These are phyloP conservation scores for Salix brachista DNA, from an alignment of 345 rosid species.

Conservation along the genomic window DNA sequence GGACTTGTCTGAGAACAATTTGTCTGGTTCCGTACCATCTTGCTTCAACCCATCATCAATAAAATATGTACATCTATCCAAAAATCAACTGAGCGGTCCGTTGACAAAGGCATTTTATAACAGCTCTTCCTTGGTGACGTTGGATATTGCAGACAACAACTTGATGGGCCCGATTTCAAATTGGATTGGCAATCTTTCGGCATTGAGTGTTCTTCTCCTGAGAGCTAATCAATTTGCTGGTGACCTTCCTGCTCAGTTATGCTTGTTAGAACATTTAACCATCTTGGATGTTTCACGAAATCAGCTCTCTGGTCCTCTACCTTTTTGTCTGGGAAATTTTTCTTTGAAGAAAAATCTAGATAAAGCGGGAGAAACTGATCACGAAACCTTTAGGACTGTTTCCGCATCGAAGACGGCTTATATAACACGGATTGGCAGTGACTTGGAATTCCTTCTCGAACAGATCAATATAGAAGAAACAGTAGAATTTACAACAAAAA, in stretches of 20 bases:
- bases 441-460: accelerated
- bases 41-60: neutral
- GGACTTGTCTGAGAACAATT: neutral
- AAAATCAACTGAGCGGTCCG: neutral
- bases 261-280: neutral
- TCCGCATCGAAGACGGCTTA: too few species aligned
- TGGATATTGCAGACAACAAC: conserved; percentile 18
- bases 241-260: conserved; percentile 3
- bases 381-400: too few species aligned
- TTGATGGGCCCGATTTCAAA: conserved; percentile 11
- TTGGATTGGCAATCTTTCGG: neutral
- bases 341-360: neutral
- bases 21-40: neutral
- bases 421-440: too few species aligned
- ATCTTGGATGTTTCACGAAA: conserved; percentile 20
- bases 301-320: conserved; percentile 5
- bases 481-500: neutral
- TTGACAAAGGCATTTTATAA: neutral
- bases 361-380: too few species aligned
- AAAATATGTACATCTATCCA: neutral
- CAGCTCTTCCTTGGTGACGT: neutral
- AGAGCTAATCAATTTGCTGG: conserved; percentile 14
- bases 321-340: neutral
- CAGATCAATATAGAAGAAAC: neutral
- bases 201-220: conserved; percentile 18